Evolutionary conservation across 345 rosid species (phyloP).

Genomic region (Bruguiera sexangula): DNA sequence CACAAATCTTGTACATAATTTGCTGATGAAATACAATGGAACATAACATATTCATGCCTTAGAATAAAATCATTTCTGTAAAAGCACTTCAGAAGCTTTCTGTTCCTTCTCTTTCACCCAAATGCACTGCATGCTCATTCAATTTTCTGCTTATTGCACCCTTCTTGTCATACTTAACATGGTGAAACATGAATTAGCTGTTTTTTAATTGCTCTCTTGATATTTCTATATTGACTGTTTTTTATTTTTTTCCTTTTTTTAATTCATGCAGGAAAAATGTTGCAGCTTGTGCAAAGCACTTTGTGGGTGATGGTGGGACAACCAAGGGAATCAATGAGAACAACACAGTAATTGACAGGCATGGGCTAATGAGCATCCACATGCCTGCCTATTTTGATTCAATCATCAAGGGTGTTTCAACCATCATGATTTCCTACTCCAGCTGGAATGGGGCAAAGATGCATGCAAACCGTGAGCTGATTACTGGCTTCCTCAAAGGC

Average conservation of each 20-base stretch:
- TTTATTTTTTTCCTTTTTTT: not conserved
- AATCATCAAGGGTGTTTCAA: conserved; percentile 24
- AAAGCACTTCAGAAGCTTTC: not conserved
- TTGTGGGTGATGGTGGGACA: conserved; percentile 35
- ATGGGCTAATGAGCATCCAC: conserved; percentile 25
- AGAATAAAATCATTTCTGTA: too few species aligned
- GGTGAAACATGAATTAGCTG: not conserved
- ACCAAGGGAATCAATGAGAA: conserved; percentile 25
- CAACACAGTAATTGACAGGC: conserved; percentile 22
- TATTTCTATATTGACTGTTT: not conserved
- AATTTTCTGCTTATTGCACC: not conserved
- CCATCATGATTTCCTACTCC: conserved; percentile 30
- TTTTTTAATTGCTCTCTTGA: not conserved
- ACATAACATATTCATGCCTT: not conserved
- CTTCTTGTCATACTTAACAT: not conserved
- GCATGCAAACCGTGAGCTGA: conserved; percentile 25
- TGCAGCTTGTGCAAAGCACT: conserved; percentile 33
- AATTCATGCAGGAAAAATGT: conserved; percentile 19
- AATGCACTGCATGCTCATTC: not conserved
- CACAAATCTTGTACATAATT: not conserved
- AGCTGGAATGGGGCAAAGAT: conserved; percentile 34
- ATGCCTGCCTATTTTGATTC: conserved; percentile 31
- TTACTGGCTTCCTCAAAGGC: conserved; percentile 26
- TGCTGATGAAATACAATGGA: not conserved
- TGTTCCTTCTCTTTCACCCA: not conserved